Evolutionary conservation across 140 eudicot genomes (phyloP).

Genomic region (Bidens hawaiensis): DNA sequence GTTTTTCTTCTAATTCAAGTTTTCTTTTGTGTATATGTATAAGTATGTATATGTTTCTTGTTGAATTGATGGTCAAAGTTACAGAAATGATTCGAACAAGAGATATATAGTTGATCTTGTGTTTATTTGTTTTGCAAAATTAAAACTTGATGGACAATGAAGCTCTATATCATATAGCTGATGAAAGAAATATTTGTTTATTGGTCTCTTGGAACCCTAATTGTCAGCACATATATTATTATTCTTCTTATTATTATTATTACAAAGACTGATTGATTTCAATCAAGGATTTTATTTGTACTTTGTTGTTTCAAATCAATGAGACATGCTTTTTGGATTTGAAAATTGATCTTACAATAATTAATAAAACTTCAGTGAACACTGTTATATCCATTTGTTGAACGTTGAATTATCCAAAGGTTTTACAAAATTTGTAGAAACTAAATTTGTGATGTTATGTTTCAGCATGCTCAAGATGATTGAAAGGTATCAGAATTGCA

Average conservation of each 20-base stretch:
- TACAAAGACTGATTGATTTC: constrained; percentile 3
- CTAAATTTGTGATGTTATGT: no score
- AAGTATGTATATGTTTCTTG: no score
- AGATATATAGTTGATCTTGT: not conserved
- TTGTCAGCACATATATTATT: constrained; percentile 20
- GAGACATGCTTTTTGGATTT: constrained; percentile 10
- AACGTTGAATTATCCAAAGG: not conserved
- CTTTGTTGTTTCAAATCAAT: constrained; percentile 12
- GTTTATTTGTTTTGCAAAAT: constrained; percentile 9
- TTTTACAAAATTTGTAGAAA: not conserved
- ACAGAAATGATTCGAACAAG: not conserved
- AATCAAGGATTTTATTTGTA: constrained; percentile 16
- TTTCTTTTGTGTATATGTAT: no score
- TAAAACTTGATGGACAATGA: constrained; percentile 24
- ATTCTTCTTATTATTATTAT: no score
- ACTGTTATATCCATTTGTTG: not conserved
- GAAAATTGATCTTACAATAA: not conserved
- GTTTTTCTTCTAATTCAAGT: not conserved
- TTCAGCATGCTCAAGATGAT: constrained; percentile 82
- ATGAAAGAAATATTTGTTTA: constrained; percentile 5
- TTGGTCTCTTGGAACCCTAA: constrained; percentile 30
- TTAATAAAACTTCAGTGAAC: not conserved
- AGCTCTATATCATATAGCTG: constrained; percentile 23
- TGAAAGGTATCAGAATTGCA: constrained; percentile 83
- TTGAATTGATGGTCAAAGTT: not conserved